A percentile compares a stretch with the other conserved stretches of the same genome.
Conservation (phyloP, 768 basidiomycete genomes). For the Lentinula aciculospora region DNA sequence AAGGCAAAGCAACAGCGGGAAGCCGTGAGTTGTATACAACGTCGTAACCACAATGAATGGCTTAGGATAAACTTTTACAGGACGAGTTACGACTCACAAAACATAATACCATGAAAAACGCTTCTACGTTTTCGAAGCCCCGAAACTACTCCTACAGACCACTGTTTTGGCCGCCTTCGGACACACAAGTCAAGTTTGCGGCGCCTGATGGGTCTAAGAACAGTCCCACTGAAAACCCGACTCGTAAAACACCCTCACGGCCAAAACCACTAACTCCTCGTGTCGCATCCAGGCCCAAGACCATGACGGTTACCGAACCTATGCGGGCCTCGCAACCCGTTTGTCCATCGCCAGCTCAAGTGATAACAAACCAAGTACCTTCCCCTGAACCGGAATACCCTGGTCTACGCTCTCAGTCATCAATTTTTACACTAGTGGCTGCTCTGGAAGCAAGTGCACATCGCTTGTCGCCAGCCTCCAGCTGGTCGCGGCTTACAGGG, state of each 20-base stretch:
- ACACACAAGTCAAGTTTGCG: conserved; percentile 37
- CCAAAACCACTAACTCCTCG: conserved; percentile 1
- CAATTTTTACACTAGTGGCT: neutral
- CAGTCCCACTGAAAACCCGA: conserved; percentile 9
- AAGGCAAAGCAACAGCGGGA: conserved; percentile 24
- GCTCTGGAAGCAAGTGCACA: conserved; percentile 14
- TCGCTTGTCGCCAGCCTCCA: conserved; percentile 20
- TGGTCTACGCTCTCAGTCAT: conserved; percentile 8
- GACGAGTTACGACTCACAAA: conserved; percentile 22
- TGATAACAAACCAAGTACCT: neutral
- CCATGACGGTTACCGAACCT: neutral
- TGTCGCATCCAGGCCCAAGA: neutral
- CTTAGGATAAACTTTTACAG: conserved; percentile 10
- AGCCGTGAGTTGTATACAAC: conserved; percentile 16
- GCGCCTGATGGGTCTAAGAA: conserved; percentile 9
- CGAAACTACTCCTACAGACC: conserved; percentile 22
- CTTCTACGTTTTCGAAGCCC: conserved; percentile 20
- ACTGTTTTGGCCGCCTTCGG: conserved; percentile 18
- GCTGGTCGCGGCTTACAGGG: conserved; percentile 13
- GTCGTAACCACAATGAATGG: neutral
- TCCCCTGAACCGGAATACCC: conserved; percentile 14
- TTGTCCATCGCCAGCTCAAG: neutral
- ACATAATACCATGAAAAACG: conserved; percentile 38
- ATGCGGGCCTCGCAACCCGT: neutral
- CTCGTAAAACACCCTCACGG: conserved; percentile 1